A percentile compares a stretch with the other conserved stretches of the same genome.
phyloP scores from a whole-genome alignment of 768 basidiomycete species.

The Fomitopsis serialis region DNA sequence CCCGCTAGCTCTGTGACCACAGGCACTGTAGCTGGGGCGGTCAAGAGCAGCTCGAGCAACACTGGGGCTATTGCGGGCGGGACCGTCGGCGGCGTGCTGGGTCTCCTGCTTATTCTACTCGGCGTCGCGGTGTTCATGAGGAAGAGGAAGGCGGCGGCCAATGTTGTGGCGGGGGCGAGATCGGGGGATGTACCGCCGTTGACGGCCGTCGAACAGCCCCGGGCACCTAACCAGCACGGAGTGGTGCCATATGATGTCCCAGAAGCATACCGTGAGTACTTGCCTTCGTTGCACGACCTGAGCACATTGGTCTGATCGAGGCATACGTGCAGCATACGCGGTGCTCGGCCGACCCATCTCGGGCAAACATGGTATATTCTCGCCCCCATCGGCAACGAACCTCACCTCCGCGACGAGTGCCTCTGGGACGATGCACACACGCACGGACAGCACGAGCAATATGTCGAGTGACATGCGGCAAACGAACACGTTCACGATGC shows the following conservation, averaged over 20 bases:
- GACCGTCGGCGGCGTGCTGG: neutral
- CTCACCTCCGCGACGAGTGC: neutral
- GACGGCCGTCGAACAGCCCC: no score
- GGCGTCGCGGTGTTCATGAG: neutral
- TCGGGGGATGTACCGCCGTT: no score
- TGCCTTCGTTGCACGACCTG: no score
- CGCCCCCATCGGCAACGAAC: neutral
- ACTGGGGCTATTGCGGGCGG: neutral
- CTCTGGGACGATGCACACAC: neutral
- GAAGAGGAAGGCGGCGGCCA: neutral
- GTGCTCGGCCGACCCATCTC: no score
- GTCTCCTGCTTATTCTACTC: neutral
- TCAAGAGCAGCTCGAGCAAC: neutral
- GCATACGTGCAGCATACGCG: no score
- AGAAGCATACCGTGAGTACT: no score
- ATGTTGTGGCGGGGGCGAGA: neutral
- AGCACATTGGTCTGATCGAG: no score
- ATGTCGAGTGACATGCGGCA: neutral
- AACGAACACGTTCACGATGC: neutral
- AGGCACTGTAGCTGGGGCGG: neutral
- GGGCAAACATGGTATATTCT: neutral
- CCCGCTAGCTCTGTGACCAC: neutral
- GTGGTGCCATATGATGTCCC: no score
- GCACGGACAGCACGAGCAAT: neutral
- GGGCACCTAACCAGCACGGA: no score